Evolutionary conservation across 2,329 filamentous ascomycete genomes (phyloP).

Genomic region (Venturiaceae sp.): DNA sequence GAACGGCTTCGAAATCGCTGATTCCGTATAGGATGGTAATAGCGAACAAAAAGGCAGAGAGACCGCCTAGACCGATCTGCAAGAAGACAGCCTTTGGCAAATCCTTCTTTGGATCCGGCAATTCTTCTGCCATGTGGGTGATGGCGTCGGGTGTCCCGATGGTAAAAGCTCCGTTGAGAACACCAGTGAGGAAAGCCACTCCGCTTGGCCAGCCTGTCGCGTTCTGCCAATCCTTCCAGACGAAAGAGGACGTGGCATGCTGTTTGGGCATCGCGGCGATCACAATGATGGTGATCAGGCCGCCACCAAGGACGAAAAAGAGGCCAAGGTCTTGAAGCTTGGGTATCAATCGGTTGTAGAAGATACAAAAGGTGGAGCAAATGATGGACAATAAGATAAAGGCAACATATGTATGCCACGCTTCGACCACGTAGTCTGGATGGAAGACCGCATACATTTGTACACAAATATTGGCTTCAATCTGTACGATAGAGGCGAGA

Average conservation of each 20-base stretch:
- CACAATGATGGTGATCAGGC: slow-evolving; percentile 46
- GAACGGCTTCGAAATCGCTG: slow-evolving; percentile 23
- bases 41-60: slow-evolving; percentile 1
- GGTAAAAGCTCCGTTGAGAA: slow-evolving; percentile 60
- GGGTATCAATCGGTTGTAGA: slow-evolving; percentile 45
- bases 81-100: slow-evolving; percentile 19
- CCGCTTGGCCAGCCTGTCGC: slow-evolving; percentile 38
- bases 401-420: slow-evolving; percentile 43
- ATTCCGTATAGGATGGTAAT: slow-evolving; percentile 28
- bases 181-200: slow-evolving; percentile 55
- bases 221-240: slow-evolving; percentile 37
- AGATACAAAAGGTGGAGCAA: slow-evolving; percentile 37
- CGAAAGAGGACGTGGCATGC: slow-evolving; percentile 33
- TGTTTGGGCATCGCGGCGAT: slow-evolving; percentile 43
- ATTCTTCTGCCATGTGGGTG: slow-evolving; percentile 51
- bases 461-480: slow-evolving; percentile 35
- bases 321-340: slow-evolving; percentile 45
- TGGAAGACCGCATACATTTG: slow-evolving; percentile 41
- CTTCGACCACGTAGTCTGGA: slow-evolving; percentile 31
- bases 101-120: slow-evolving; percentile 23
- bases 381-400: slow-evolving; percentile 39
- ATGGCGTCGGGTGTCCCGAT: slow-evolving; percentile 52
- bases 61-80: not conserved
- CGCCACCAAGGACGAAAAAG: slow-evolving; percentile 42
- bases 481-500: slow-evolving; percentile 32